Conservation (phyloP, 2,329 filamentous ascomycete species). For the Akanthomyces uredinophilus region DNA sequence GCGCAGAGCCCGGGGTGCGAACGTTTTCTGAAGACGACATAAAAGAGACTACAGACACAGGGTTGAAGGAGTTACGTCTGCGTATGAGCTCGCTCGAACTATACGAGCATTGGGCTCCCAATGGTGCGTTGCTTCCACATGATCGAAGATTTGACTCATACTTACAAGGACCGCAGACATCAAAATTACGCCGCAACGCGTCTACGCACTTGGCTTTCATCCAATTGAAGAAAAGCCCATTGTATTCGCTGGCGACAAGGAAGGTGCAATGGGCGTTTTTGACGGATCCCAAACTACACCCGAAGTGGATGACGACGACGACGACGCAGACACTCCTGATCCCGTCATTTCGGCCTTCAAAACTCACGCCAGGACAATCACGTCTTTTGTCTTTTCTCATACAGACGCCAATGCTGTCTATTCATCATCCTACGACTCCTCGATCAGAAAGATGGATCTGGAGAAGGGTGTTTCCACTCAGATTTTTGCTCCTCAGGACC, state of each 20-base stretch:
- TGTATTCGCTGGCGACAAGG: constrained; percentile 90
- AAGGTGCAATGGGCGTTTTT: constrained; percentile 84
- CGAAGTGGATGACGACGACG: constrained; percentile 60
- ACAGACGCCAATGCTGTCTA: constrained; percentile 70
- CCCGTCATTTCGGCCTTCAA: constrained; percentile 88
- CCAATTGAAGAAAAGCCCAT: constrained; percentile 80
- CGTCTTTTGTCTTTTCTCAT: constrained; percentile 73
- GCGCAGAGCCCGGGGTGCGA: constrained; percentile 71
- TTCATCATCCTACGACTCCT: constrained; percentile 88
- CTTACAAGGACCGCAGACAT: constrained; percentile 53
- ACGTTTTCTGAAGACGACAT: constrained; percentile 86
- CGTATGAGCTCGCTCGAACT: constrained; percentile 72
- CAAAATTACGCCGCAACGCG: constrained; percentile 81
- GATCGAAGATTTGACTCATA: background rate
- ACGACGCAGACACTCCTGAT: constrained; percentile 60
- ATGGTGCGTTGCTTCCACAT: constrained; percentile 45
- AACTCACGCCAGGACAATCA: constrained; percentile 82
- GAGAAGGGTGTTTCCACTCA: constrained; percentile 74
- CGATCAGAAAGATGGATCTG: constrained; percentile 81
- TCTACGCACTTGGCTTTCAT: constrained; percentile 86
- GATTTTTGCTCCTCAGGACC: constrained; percentile 69
- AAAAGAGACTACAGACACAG: constrained; percentile 70
- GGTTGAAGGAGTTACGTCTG: constrained; percentile 65
- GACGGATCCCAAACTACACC: constrained; percentile 70
- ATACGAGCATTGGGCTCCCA: constrained; percentile 80